Percentiles rank a stretch among this genome's conserved stretches.
Evolutionary conservation across 352 stramenopile genomes (phyloP).

Genomic region (Globisporangium cederbergense): DNA sequence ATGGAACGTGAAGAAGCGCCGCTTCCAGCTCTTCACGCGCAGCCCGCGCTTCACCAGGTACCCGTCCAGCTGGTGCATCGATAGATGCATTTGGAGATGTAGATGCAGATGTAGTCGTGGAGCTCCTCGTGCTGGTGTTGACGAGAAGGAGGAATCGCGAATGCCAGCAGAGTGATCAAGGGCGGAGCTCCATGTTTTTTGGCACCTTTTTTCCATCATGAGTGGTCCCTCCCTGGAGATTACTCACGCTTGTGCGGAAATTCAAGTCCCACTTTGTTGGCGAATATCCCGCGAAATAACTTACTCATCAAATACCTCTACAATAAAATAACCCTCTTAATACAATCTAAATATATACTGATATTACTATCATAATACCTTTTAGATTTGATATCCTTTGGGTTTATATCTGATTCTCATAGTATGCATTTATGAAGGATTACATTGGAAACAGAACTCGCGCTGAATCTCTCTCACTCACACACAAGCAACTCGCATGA

Average conservation of each 20-base stretch:
- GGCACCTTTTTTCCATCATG: neutral
- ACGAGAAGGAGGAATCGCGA: slow-evolving; percentile 3
- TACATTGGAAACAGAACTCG: too few species aligned
- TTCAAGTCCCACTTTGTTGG: too few species aligned
- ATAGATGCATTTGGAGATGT: neutral
- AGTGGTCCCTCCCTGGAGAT: neutral
- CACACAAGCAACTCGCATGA: neutral
- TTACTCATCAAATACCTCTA: too few species aligned
- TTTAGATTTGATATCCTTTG: too few species aligned
- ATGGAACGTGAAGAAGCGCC: slow-evolving; percentile 63
- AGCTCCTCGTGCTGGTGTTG: neutral
- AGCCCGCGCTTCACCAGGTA: slow-evolving; percentile 59
- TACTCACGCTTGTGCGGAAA: slow-evolving; percentile 3
- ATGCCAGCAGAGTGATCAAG: neutral
- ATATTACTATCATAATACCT: too few species aligned
- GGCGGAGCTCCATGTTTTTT: neutral
- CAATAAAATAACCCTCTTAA: too few species aligned
- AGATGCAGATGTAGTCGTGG: neutral
- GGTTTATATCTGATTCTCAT: too few species aligned
- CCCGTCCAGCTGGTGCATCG: slow-evolving; percentile 29
- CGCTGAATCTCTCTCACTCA: neutral
- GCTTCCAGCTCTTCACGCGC: slow-evolving; percentile 68
- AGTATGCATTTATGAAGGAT: too few species aligned
- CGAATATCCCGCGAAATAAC: too few species aligned
- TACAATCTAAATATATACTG: too few species aligned